These are phyloP conservation scores for Leccinum angustisporum DNA, from an alignment of 1,284 basidiomycete species.

Conservation along the genomic window DNA sequence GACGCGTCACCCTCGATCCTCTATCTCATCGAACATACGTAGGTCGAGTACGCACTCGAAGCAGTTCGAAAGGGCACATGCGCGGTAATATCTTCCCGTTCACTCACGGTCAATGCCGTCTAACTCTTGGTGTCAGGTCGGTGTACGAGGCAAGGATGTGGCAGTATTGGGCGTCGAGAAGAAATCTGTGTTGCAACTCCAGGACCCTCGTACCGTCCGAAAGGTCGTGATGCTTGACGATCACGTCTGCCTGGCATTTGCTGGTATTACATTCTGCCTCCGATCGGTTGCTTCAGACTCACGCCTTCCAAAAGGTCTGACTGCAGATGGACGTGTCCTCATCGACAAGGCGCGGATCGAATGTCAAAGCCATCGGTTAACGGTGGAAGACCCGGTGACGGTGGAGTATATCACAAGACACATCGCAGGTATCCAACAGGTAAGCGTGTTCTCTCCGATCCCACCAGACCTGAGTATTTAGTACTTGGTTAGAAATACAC, in stretches of 20 bases:
- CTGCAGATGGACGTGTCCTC: constrained; percentile 95
- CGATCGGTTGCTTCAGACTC: constrained; percentile 10
- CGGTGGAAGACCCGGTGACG: constrained; percentile 97
- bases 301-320: constrained; percentile 65
- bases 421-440: constrained; percentile 97
- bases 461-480: background rate
- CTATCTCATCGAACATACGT: constrained; percentile 26
- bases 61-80: constrained; percentile 98
- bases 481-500: constrained; percentile 78
- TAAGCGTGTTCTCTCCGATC: constrained; percentile 34
- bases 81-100: constrained; percentile 61
- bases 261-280: constrained; percentile 59
- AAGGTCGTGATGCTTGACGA: constrained; percentile 99
- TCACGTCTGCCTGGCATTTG: constrained; percentile 96
- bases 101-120: background rate
- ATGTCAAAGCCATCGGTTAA: constrained; percentile 96
- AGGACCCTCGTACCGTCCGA: constrained; percentile 95
- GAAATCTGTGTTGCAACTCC: constrained; percentile 95
- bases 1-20: constrained; percentile 21
- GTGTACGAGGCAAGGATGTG: constrained; percentile 91
- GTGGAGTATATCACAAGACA: constrained; percentile 99
- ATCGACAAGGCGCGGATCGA: constrained; percentile 98
- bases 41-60: constrained; percentile 99
- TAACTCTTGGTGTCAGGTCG: constrained; percentile 61
- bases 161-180: constrained; percentile 99